phyloP scores from a whole-genome alignment of 192 early-diverging fungal genomes.

The Rhizoclosmatium globosum region DNA sequence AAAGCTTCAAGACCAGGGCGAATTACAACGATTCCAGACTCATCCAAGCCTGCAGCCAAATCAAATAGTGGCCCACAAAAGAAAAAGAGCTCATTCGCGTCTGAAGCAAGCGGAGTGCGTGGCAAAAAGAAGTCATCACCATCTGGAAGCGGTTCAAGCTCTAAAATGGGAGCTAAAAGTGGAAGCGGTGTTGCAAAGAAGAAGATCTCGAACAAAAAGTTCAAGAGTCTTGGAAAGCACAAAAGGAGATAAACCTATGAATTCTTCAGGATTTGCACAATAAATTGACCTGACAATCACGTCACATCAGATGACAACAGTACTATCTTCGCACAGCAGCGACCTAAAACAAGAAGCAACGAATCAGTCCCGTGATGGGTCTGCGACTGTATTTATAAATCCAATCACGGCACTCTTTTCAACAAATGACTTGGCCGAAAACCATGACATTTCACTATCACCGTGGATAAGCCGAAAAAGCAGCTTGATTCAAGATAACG shows the following conservation, averaged over 20 bases:
- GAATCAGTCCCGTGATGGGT: no score
- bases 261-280: neutral
- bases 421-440: neutral
- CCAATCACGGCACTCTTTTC: neutral
- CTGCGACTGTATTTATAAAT: neutral
- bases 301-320: no score
- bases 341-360: no score
- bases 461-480: neutral
- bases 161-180: constrained; percentile 18
- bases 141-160: neutral
- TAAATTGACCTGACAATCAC: no score
- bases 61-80: neutral
- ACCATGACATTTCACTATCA: neutral
- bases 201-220: constrained; percentile 31
- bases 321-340: no score
- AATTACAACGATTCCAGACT: constrained; percentile 21
- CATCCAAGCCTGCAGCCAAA: neutral
- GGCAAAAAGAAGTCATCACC: constrained; percentile 7
- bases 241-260: constrained; percentile 6
- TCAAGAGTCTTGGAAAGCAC: constrained; percentile 35
- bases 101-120: constrained; percentile 19
- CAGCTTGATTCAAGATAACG: neutral
- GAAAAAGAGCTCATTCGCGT: constrained; percentile 19
- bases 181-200: constrained; percentile 27
- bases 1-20: constrained; percentile 26